phyloP scores from a whole-genome alignment of 2,329 filamentous ascomycete species.

The Plenodomus biglobosus region DNA sequence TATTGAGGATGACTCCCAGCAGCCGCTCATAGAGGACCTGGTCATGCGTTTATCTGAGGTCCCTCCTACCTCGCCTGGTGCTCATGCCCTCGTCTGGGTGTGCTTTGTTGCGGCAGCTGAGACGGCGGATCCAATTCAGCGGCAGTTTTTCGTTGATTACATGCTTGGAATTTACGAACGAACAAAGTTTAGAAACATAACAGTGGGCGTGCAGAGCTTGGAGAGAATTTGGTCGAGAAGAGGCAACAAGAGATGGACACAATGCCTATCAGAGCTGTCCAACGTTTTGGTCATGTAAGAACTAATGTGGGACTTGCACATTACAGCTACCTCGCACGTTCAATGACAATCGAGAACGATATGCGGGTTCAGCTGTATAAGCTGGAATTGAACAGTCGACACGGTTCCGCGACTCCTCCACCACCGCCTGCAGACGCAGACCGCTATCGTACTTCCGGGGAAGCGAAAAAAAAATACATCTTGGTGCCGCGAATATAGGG shows the following conservation, averaged over 20 bases:
- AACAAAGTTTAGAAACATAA: conserved; percentile 23
- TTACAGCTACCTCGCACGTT: too few species aligned
- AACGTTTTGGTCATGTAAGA: conserved; percentile 22
- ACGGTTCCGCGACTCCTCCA: too few species aligned
- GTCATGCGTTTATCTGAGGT: conserved; percentile 12
- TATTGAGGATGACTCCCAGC: neutral
- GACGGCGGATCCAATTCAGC: conserved; percentile 10
- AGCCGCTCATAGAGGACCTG: conserved; percentile 9
- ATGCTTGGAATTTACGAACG: conserved; percentile 17
- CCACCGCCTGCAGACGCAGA: too few species aligned
- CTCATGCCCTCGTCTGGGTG: conserved; percentile 23
- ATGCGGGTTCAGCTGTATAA: too few species aligned
- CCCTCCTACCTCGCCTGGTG: conserved; percentile 9
- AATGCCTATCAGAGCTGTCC: conserved; percentile 10
- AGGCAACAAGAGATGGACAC: conserved; percentile 11
- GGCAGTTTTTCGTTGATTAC: conserved; percentile 16
- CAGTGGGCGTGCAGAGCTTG: conserved; percentile 14
- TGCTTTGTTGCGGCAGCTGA: conserved; percentile 25
- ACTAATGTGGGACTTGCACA: too few species aligned
- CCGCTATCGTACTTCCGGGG: too few species aligned
- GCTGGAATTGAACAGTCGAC: too few species aligned
- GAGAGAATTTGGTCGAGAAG: conserved; percentile 13
- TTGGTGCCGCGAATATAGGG: too few species aligned
- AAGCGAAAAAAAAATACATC: too few species aligned
- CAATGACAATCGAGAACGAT: too few species aligned